Evolutionary conservation across 2,329 filamentous ascomycete genomes (phyloP).

Genomic region (Bipolaris gigantea): DNA sequence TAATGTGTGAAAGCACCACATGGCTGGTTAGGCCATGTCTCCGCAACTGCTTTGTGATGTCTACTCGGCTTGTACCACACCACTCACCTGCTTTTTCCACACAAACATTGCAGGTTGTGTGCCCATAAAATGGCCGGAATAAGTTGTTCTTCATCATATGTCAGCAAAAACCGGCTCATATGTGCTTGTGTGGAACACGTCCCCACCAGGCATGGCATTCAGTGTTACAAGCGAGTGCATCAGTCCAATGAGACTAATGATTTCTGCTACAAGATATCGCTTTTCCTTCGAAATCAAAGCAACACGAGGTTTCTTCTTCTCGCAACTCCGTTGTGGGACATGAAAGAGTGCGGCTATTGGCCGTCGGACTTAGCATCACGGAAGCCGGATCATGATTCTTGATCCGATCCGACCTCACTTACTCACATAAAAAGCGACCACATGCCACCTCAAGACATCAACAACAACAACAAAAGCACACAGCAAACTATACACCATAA

Average conservation of each 20-base stretch:
- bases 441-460: too few relatives aligned
- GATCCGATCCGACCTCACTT: slow-evolving; percentile 6
- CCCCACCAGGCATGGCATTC: too few relatives aligned
- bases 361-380: background rate
- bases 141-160: background rate
- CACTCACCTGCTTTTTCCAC: too few relatives aligned
- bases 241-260: background rate
- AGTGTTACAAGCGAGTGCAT: background rate
- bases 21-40: too few relatives aligned
- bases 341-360: background rate
- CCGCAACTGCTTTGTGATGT: background rate
- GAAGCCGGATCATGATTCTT: slow-evolving; percentile 1
- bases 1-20: too few relatives aligned
- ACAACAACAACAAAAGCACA: too few relatives aligned
- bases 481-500: background rate
- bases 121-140: background rate
- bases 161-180: background rate
- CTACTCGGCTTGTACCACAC: background rate
- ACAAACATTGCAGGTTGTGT: background rate
- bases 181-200: background rate
- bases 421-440: background rate
- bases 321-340: background rate
- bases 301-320: background rate
- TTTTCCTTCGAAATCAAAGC: background rate
- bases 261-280: background rate